These are phyloP conservation scores for Crithidia sp. DNA, from an alignment of 208 protist genomes.

Conservation along the genomic window DNA sequence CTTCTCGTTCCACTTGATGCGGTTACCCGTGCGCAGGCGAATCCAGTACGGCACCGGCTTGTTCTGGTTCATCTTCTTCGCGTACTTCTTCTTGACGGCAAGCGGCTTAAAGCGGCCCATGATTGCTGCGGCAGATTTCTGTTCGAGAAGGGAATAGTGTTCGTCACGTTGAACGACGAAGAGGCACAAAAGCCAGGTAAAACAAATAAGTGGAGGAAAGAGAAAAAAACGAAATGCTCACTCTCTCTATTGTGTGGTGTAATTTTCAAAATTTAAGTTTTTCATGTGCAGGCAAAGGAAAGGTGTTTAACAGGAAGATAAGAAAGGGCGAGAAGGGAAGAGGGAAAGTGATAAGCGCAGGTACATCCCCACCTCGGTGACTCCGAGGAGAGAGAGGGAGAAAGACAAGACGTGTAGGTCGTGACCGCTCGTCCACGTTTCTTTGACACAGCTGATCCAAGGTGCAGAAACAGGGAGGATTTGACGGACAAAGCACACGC, in stretches of 20 bases:
- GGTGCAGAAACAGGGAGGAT: no score
- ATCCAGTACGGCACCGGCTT: slow-evolving; percentile 94
- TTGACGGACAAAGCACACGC: no score
- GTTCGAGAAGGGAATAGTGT: not conserved
- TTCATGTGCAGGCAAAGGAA: not conserved
- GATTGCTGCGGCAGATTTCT: not conserved
- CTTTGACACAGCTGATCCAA: no score
- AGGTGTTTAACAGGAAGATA: not conserved
- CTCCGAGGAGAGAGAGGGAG: not conserved
- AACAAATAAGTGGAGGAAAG: not conserved
- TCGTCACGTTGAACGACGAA: no score
- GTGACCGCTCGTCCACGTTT: no score
- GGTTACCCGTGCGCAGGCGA: slow-evolving; percentile 91
- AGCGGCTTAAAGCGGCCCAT: slow-evolving; percentile 94
- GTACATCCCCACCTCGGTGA: not conserved
- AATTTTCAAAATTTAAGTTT: not conserved
- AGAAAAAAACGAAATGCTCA: slow-evolving; percentile 6
- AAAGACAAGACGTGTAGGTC: slow-evolving; percentile 7
- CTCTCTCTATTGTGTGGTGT: no score
- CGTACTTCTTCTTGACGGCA: slow-evolving; percentile 94
- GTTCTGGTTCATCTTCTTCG: slow-evolving; percentile 95
- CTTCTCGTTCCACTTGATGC: slow-evolving; percentile 96
- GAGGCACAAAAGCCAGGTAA: not conserved
- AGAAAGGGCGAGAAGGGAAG: slow-evolving; percentile 3
- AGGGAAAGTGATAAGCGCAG: not conserved